Evolutionary conservation across 139 green algal genomes (phyloP), one percentile per base, ranked within the genome.

Genomic region (Trebouxia sp.): DNA sequence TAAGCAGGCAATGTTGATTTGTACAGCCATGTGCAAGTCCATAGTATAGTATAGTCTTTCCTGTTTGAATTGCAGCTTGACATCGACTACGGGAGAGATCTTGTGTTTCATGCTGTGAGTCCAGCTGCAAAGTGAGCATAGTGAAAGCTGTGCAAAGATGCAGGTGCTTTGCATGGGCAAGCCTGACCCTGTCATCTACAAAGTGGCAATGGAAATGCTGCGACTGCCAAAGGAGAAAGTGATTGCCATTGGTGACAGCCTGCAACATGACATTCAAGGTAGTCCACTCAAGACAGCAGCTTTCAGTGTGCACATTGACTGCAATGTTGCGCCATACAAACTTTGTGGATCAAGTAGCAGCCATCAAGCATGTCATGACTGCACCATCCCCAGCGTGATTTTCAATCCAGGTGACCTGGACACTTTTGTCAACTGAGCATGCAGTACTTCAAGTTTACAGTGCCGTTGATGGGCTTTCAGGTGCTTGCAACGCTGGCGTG

Each of bases 231-330:
- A 77, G 17, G 39, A 67, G 1, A 28, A 84, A 15, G 83, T 93
- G 39, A 42, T 97, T 65, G 92, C 90, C 2, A 82, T 98, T 11
- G 94, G 94, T 0, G 92, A 95, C 81, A 92, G 85, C 20, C 47
- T 85, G 5, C 88, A 97, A 80, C 94, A 98, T 83, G 94, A 98
- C 80, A 90, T 98, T 39, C 86, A 74, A 42, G 89, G 89, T 38
- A 7, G 8, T 35, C 24, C 50, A 51, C 45, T 20, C 45, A 9
- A 51, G 45, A 51, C 12, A 12, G 9, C 45, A 9, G 45, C 45
- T 35, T 10, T 32, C 26, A 32, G 26, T 12, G n/a, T 67, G 55
- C 24, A 67, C 24, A 35, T 35, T 35, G 26, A 67, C 22, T 14
- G 15, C 55, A n/a, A n/a, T n/a, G n/a, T n/a, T n/a, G n/a, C n/a